These are phyloP conservation scores for Dendrostoma leiphaemia DNA, from an alignment of 2,329 filamentous ascomycete species.

Conservation along the genomic window DNA sequence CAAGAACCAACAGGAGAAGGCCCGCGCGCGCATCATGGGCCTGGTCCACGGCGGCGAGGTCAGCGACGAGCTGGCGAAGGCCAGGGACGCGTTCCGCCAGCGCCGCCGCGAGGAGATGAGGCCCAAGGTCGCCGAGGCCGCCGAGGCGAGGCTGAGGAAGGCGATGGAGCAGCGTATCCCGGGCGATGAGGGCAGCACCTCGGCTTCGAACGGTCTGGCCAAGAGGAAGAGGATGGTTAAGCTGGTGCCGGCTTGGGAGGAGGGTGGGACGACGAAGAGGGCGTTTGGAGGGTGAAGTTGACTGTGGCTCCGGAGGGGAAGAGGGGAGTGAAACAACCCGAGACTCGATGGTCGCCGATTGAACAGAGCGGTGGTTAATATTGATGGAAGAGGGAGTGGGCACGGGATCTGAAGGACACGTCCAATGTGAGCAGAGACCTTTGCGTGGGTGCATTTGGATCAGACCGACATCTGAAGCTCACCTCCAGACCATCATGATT, in stretches of 20 bases:
- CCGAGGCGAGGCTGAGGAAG: constrained; percentile 6
- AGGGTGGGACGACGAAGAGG: constrained; percentile 6
- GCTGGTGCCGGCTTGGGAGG: constrained; percentile 16
- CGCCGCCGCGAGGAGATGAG: constrained; percentile 15
- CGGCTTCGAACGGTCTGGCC: background rate
- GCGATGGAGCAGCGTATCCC: background rate
- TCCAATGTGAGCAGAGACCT: too few species aligned
- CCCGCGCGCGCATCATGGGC: constrained; percentile 13
- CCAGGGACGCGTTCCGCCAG: constrained; percentile 14
- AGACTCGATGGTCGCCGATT: too few species aligned
- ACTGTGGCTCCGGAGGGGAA: too few species aligned
- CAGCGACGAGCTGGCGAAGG: constrained; percentile 13
- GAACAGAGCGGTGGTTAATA: too few species aligned
- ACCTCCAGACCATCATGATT: too few species aligned
- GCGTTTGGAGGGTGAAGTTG: background rate
- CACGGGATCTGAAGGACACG: too few species aligned
- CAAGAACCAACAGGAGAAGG: constrained; percentile 8
- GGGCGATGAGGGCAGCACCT: background rate
- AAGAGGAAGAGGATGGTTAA: constrained; percentile 13
- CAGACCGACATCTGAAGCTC: too few species aligned
- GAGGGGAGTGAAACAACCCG: too few species aligned
- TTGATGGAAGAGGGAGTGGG: too few species aligned
- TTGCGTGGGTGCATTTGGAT: too few species aligned
- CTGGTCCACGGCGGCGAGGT: constrained; percentile 17
- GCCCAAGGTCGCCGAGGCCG: constrained; percentile 12